phyloP scores from a whole-genome alignment of 2,329 filamentous ascomycete species.

The Sporothrix globosa region DNA sequence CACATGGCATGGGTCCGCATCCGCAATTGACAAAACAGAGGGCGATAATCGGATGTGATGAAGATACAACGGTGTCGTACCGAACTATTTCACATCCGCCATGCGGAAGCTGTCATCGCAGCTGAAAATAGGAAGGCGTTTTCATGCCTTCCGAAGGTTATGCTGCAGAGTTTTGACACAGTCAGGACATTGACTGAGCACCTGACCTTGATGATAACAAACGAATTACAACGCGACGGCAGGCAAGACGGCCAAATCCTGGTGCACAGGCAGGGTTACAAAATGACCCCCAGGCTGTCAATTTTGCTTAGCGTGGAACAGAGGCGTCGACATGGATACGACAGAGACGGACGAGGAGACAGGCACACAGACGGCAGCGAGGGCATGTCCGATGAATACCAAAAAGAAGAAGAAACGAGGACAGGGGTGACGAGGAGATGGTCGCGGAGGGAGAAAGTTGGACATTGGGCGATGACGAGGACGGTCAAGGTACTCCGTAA shows the following conservation, averaged over 20 bases:
- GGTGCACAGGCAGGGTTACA: background rate
- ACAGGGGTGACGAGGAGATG: background rate
- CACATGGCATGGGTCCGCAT: background rate
- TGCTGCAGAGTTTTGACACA: background rate
- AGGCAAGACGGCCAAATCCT: background rate
- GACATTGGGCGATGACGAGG: background rate
- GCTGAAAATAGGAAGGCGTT: slow-evolving; percentile 16
- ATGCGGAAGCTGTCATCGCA: background rate
- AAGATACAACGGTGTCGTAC: slow-evolving; percentile 15
- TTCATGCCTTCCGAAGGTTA: slow-evolving; percentile 7
- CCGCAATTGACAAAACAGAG: background rate
- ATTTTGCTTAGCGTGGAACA: slow-evolving; percentile 21
- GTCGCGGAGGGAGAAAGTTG: too few relatives aligned
- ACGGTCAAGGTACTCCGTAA: too few relatives aligned
- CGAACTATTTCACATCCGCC: background rate
- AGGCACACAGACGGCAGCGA: background rate
- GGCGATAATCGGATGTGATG: slow-evolving; percentile 23
- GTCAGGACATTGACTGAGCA: background rate
- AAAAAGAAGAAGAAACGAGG: background rate
- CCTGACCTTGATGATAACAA: too few relatives aligned
- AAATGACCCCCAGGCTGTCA: background rate
- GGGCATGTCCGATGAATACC: background rate
- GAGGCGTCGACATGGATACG: slow-evolving; percentile 11
- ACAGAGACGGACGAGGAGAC: background rate
- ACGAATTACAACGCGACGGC: background rate